Base-by-base conservation (phyloP, 2,329 filamentous ascomycete genomes). In the Gnomoniopsis sp. region DNA sequence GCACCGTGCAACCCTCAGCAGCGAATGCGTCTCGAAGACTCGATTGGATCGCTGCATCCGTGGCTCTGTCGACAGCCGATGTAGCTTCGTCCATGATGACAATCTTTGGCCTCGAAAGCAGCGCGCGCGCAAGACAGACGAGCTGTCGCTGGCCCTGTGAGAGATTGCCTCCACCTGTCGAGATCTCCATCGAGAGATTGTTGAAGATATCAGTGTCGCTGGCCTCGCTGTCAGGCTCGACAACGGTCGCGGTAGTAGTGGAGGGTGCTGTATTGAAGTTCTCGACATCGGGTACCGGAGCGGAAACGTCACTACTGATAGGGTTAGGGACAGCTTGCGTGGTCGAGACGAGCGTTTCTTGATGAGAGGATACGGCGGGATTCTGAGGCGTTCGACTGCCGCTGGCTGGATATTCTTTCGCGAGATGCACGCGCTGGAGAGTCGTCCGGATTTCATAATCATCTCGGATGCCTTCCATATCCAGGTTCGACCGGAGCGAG, bases 401-500 rank as follows among this genome's bases (percentile, higher is more conserved):
- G 55, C 77, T 73, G 14, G 70, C 67, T 30, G 74, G 71, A 11
- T 83, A 76, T 1, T 69, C 69, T 41, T 74, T 74, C 3, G 87
- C 79, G 1, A 88, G 75, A 68, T 87, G 83, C 1, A 85, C 83
- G 61, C 86, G 82, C 19, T 83, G 78, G 0, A 88, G 74, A 0
- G 83, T 82, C 12, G 76, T 74, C 77, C 83, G 85, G 14, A 88
- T 75, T 57, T 84, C 81, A n/a, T 85, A 73, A 65, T 88, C 85
- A 1, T 78, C 80, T 63, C 86, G 80, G 62, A 83, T 76, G 62
- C 77, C 76, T 70, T 88, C 87, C 2, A 85, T 84, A 63, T 88
- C 86, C 4, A 88, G 73, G 61, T 88, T 88, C 51, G 77, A 81
- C 48, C 85, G 77, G 53, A 88, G 79, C 1, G 85, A 88, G 49